A percentile compares a stretch with the other conserved stretches of the same genome.
phyloP scores from a whole-genome alignment of 2,329 filamentous ascomycete genomes.

The Cryphonectria naterciae region DNA sequence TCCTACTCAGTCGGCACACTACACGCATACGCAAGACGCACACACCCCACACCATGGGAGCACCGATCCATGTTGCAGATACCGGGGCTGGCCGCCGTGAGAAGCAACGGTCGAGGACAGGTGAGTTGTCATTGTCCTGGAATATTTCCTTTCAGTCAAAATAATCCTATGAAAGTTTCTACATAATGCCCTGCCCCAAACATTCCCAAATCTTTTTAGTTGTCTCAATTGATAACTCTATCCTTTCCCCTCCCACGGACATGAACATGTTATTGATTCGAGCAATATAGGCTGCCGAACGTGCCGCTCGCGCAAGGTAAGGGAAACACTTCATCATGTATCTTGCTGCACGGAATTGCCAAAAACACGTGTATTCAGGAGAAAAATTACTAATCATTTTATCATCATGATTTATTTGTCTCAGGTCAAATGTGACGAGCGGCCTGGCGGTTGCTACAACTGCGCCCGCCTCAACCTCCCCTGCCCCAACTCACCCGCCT shows the following conservation, averaged over 20 bases:
- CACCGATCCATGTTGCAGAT: neutral
- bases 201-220: neutral
- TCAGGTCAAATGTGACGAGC: constrained; percentile 32
- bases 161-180: too few relatives aligned
- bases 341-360: neutral
- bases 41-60: neutral
- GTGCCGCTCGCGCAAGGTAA: constrained; percentile 17
- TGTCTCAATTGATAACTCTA: too few relatives aligned
- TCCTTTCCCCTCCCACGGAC: too few relatives aligned
- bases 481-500: constrained; percentile 24
- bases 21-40: neutral
- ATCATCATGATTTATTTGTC: neutral
- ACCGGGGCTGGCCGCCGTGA: neutral
- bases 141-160: neutral
- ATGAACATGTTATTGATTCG: neutral
- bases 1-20: neutral
- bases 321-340: neutral
- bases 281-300: constrained; percentile 12
- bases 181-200: too few relatives aligned
- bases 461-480: constrained; percentile 27
- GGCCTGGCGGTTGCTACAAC: constrained; percentile 23
- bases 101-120: constrained; percentile 10
- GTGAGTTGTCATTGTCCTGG: neutral
- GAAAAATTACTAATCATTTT: neutral
- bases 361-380: neutral